Conservation (phyloP, 2,329 filamentous ascomycete species). For the Calonectria pauciramosa region DNA sequence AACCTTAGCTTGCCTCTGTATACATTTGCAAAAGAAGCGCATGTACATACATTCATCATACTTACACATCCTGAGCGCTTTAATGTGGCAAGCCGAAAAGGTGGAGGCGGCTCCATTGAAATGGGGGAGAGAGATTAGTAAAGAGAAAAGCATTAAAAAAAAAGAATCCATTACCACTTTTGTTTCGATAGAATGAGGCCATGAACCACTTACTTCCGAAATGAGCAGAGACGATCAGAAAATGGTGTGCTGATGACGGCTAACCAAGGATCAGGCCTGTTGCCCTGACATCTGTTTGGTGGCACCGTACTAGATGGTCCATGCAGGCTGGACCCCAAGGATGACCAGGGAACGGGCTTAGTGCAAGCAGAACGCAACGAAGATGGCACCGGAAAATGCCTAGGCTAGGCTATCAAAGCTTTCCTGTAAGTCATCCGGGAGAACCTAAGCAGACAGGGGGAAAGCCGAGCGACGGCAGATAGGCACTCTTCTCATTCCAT, state of each 20-base stretch:
- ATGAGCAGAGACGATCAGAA: conserved; percentile 3
- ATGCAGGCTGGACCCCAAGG: not conserved
- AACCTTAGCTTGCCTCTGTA: conserved; percentile 2
- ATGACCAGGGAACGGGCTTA: not conserved
- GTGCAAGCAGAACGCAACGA: not conserved
- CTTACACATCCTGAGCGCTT: not conserved
- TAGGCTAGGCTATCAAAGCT: too few relatives aligned
- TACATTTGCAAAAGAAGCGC: conserved; percentile 8
- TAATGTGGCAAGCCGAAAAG: not conserved
- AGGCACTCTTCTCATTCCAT: too few relatives aligned
- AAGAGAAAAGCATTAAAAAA: not conserved
- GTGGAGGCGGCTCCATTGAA: not conserved
- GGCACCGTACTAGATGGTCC: too few relatives aligned
- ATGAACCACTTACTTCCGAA: not conserved
- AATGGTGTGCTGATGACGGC: conserved; percentile 6
- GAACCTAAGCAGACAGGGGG: too few relatives aligned
- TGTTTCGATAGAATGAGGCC: not conserved
- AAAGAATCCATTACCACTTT: not conserved
- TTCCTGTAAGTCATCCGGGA: too few relatives aligned
- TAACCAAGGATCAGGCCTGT: not conserved
- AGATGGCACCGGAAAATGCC: too few relatives aligned
- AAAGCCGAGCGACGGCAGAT: too few relatives aligned
- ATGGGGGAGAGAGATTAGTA: not conserved
- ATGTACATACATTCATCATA: not conserved
- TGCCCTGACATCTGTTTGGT: not conserved